phyloP scores from a whole-genome alignment of 2,329 filamentous ascomycete species.

The Onygenales sp. region DNA sequence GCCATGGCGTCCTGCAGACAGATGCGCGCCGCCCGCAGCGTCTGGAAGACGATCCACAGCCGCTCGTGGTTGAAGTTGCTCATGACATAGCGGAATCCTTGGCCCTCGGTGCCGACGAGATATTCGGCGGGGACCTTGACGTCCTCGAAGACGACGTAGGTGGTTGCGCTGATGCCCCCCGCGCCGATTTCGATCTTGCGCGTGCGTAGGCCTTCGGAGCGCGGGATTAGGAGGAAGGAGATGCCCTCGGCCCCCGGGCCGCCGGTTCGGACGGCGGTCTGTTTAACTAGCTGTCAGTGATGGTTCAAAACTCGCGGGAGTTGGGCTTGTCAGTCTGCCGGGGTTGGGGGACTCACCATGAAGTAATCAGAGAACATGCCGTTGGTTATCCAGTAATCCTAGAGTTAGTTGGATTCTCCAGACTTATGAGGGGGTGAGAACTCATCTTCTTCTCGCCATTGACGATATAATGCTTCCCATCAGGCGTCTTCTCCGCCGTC shows the following conservation, averaged over 20 bases:
- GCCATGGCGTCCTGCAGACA: conserved; percentile 78
- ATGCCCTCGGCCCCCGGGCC: conserved; percentile 1
- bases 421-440: not conserved
- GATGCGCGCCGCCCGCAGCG: conserved; percentile 55
- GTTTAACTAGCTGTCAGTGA: not conserved
- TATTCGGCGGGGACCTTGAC: conserved; percentile 75
- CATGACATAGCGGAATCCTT: conserved; percentile 76
- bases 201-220: not conserved
- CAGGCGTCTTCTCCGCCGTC: not conserved
- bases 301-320: not conserved
- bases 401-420: not conserved
- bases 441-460: conserved; percentile 4
- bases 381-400: conserved; percentile 1
- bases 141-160: conserved; percentile 52
- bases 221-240: conserved; percentile 1
- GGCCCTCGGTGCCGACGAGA: conserved; percentile 71
- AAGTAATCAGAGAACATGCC: conserved; percentile 2
- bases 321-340: not conserved
- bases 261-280: conserved; percentile 2
- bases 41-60: conserved; percentile 62
- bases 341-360: not conserved
- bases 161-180: not conserved
- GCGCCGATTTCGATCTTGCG: conserved; percentile 1
- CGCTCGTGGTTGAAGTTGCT: conserved; percentile 85
- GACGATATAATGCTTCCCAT: conserved; percentile 3